Evolutionary conservation across 2,329 filamentous ascomycete genomes (phyloP).

Genomic region (Annulohypoxylon truncatum): DNA sequence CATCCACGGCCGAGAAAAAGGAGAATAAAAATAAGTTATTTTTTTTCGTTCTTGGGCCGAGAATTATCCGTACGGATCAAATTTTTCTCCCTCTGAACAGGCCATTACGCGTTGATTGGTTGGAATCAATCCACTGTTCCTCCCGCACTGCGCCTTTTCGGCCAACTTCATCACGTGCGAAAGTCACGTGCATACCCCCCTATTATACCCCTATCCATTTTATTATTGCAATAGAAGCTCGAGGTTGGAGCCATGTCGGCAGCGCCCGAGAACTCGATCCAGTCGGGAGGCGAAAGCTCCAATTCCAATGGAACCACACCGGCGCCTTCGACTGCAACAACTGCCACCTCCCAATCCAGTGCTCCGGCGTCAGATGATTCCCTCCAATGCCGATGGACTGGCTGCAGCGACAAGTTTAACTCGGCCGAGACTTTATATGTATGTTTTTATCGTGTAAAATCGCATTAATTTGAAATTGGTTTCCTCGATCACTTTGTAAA

Average conservation of each 20-base stretch:
- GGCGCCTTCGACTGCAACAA: slow-evolving; percentile 62
- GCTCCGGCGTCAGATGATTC: slow-evolving; percentile 60
- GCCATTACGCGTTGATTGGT: background rate
- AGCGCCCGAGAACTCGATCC: slow-evolving; percentile 43
- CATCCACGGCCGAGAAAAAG: slow-evolving; percentile 1
- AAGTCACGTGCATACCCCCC: background rate
- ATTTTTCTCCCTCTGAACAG: background rate
- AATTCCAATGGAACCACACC: slow-evolving; percentile 66
- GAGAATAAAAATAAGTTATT: slow-evolving; percentile 1
- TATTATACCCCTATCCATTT: background rate
- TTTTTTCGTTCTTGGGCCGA: slow-evolving; percentile 5
- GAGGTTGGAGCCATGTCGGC: slow-evolving; percentile 44
- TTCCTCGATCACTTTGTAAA: background rate
- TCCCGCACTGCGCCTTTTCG: background rate
- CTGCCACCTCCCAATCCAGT: slow-evolving; percentile 58
- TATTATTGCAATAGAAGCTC: slow-evolving; percentile 6
- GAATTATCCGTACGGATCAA: slow-evolving; percentile 1
- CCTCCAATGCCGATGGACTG: slow-evolving; percentile 70
- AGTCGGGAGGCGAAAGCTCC: slow-evolving; percentile 52
- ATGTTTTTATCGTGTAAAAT: slow-evolving; percentile 48
- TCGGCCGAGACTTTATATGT: slow-evolving; percentile 71
- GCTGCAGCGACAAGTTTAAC: slow-evolving; percentile 68
- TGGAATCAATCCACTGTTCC: slow-evolving; percentile 2
- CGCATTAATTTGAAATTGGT: background rate
- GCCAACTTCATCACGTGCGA: background rate